Evolutionary conservation across 2,329 filamentous ascomycete genomes (phyloP), one percentile per base, ranked within the genome.

Genomic region (Lasiodiplodia sp.): DNA sequence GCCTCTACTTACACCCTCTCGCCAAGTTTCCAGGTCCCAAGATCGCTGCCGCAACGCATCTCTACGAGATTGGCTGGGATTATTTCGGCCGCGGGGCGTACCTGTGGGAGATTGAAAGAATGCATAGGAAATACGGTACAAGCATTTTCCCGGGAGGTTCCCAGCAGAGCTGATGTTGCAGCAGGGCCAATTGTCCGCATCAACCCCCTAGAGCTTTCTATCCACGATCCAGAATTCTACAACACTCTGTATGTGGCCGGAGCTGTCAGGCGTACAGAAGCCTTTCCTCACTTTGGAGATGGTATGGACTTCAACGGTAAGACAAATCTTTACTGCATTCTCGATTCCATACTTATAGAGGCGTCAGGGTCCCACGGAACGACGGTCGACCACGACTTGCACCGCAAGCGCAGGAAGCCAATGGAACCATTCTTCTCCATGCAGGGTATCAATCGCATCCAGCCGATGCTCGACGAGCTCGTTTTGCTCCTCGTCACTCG

Each of bases 11-110:
- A n/a, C 74, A 75, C 64, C 78, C 76, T 1, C 60, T 79, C 38
- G 73, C 73, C 34, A 73, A 73, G 21, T 75, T 79, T 47, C 77
- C 77, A 2, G 77, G 78, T 0, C 77, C 77, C 2, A 75, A 72
- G 18, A 70, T 75, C 31, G 73, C 73, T 7, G 70, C 70, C 2
- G 40, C 69, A 23, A 75, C 72, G 12, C 18, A 51, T 31, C 66
- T 56, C 56, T 73, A 72, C 65, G 74, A 75, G 55, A 69, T 73
- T 49, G 75, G 73, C 65, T 72, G 73, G 63, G 73, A 73, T 28
- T 47, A 69, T 21, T 18, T 72, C 8, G 67, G 28, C 21, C 52
- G 69, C 21, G 70, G 70, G 3, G 63, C 71, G 23, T 72, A 67
- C 23, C n/a, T 53, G 5, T 57, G 49, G 16, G 58, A 71, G 49